Conservation (phyloP, 2,329 filamentous ascomycete genomes). For the Verticillium longisporum region DNA sequence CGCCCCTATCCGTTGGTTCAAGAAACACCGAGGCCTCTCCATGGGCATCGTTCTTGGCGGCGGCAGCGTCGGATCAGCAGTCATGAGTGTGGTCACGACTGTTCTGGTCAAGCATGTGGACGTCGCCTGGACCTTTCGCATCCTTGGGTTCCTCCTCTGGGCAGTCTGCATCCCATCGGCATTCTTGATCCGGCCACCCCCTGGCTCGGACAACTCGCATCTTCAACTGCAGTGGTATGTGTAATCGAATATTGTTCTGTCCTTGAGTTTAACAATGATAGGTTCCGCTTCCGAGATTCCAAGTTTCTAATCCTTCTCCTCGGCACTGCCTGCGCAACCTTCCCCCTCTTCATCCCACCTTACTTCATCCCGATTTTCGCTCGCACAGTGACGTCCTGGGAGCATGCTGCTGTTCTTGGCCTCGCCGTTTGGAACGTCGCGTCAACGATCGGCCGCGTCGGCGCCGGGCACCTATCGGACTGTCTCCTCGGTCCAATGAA, state of each 20-base stretch:
- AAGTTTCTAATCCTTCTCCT: conserved; percentile 16
- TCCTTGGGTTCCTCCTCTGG: conserved; percentile 19
- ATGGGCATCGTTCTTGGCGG: conserved; percentile 20
- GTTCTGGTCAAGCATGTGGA: conserved; percentile 15
- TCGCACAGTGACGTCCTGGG: conserved; percentile 14
- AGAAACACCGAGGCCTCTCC: conserved; percentile 17
- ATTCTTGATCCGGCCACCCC: conserved; percentile 12
- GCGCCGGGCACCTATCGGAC: conserved; percentile 18
- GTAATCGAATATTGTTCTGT: background rate
- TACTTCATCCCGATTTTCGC: conserved; percentile 21
- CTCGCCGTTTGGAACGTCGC: conserved; percentile 19
- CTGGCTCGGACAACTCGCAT: background rate
- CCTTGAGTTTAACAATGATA: background rate
- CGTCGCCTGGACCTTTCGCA: conserved; percentile 19
- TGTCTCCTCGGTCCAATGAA: conserved; percentile 18
- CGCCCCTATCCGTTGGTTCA: conserved; percentile 17
- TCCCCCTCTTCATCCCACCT: conserved; percentile 19
- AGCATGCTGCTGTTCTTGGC: conserved; percentile 13
- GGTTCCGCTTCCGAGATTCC: conserved; percentile 17
- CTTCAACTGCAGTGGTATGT: conserved; percentile 16
- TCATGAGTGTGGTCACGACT: conserved; percentile 17
- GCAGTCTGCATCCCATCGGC: conserved; percentile 17
- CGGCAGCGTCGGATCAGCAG: conserved; percentile 18
- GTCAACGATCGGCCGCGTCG: conserved; percentile 17
- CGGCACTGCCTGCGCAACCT: conserved; percentile 15